Conservation (phyloP, 805 yeast genomes). For the Cyberlindnera sargentensis region DNA sequence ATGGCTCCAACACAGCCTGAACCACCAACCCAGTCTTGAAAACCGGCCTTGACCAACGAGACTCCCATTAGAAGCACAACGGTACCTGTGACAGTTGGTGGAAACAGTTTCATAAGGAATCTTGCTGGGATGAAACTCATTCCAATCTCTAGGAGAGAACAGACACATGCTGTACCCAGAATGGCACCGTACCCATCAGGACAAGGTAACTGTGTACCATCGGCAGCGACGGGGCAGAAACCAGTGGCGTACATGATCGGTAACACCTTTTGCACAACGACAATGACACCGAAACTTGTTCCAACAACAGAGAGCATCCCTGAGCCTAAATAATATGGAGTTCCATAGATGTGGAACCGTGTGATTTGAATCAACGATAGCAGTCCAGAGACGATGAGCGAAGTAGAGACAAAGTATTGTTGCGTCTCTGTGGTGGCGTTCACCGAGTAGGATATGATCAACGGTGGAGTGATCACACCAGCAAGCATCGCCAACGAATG, state of each 20-base stretch:
- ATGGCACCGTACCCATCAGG: constrained; percentile 87
- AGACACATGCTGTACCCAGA: constrained; percentile 67
- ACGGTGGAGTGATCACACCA: constrained; percentile 81
- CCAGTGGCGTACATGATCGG: constrained; percentile 77
- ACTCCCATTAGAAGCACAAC: constrained; percentile 83
- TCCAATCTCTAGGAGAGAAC: constrained; percentile 66
- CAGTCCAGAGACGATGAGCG: constrained; percentile 64
- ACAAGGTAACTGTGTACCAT: constrained; percentile 69
- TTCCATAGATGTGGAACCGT: constrained; percentile 66
- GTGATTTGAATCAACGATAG: constrained; percentile 74
- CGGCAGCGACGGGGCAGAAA: constrained; percentile 52
- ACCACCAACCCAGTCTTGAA: constrained; percentile 86
- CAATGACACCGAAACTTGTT: constrained; percentile 81
- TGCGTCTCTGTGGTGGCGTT: constrained; percentile 42
- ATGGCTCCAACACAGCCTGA: constrained; percentile 49
- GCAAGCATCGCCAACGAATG: constrained; percentile 90
- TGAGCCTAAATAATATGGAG: constrained; percentile 80
- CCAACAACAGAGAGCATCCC: constrained; percentile 88
- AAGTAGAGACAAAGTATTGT: constrained; percentile 66
- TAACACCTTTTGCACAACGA: constrained; percentile 68
- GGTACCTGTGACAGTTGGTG: constrained; percentile 88
- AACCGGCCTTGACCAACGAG: constrained; percentile 61
- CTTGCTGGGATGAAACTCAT: constrained; percentile 76
- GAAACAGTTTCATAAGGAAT: constrained; percentile 65
- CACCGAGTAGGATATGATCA: constrained; percentile 62